Evolutionary conservation across 129 eudicot genomes (phyloP), one percentile per base, ranked within the genome.

Genomic region (Helianthus tuberosus): DNA sequence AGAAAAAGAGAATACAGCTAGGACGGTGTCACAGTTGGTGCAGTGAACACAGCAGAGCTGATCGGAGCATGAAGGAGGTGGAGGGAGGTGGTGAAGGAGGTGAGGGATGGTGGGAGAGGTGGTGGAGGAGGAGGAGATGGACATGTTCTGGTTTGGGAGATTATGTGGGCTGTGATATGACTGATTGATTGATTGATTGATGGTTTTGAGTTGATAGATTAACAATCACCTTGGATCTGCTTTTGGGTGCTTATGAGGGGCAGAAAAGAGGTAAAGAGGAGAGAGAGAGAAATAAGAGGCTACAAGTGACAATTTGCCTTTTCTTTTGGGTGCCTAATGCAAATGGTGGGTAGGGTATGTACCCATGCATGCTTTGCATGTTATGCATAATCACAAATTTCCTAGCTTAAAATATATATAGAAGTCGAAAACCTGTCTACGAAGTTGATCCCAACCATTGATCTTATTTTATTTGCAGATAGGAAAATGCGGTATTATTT

Each of bases 21-120:
- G 90, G 64, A 83, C 85, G 59, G 92, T 87, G 82, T 90, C 90
- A 49, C 92, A 87, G 69, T 75, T 53, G 75, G 69, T 84, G 82
- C 93, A 90, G 63, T 83, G 90, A 53, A 87, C 87, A 59, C 87
- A 87, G 64, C 89, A 83, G 65, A 87, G 89, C 69, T 90, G 88
- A 61, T 90, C 90, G 68, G 87, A 66, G 68, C 76, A 77, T 38
- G 76, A 77, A n/a, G 82, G 77, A 32, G 88, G 72, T 16, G 90
- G 67, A 47, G 83, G 69, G 29, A 66, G 77, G 60, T 75, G 88
- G 59, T 47, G 84, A 55, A 81, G 84, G 82, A 84, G 86, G 52
- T 76, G 85, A 27, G 88, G 79, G 54, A 83, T 71, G 65, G 83
- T 50, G 38, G 85, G 55, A 12, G 89, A 75, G 76, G 69, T 67